Evolutionary conservation across 208 protist genomes (phyloP).

Genomic region (Leishmania mexicana): DNA sequence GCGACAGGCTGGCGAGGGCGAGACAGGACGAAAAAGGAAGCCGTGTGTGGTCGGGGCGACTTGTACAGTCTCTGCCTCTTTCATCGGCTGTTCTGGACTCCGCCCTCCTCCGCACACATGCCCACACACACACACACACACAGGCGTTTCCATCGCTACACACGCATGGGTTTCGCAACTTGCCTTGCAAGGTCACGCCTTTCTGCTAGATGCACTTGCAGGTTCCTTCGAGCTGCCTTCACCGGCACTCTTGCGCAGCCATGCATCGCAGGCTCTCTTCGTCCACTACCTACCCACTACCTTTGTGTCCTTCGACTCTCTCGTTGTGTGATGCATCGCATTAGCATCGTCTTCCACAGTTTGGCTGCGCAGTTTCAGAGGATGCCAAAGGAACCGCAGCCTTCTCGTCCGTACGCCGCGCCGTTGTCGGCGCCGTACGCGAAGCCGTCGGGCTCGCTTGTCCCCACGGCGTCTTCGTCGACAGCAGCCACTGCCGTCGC

Average conservation of each 20-base stretch:
- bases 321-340: too few species aligned
- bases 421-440: slow-evolving; percentile 26
- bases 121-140: neutral
- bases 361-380: neutral
- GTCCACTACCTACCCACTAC: neutral
- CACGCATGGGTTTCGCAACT: neutral
- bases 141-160: neutral
- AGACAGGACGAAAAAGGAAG: neutral
- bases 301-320: neutral
- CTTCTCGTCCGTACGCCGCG: slow-evolving; percentile 9
- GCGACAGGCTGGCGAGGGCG: neutral
- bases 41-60: neutral
- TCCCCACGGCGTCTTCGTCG: slow-evolving; percentile 8
- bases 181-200: neutral
- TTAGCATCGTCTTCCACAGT: neutral
- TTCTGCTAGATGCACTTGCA: neutral
- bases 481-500: slow-evolving; percentile 11
- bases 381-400: slow-evolving; percentile 33
- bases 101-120: neutral
- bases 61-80: neutral
- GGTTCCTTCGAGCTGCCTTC: neutral
- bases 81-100: neutral
- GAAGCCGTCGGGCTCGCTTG: slow-evolving; percentile 10
- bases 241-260: neutral
- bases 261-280: neutral